Evolutionary conservation across 208 protist species (phyloP).

Genomic region (Vickermania spadyakhi): DNA sequence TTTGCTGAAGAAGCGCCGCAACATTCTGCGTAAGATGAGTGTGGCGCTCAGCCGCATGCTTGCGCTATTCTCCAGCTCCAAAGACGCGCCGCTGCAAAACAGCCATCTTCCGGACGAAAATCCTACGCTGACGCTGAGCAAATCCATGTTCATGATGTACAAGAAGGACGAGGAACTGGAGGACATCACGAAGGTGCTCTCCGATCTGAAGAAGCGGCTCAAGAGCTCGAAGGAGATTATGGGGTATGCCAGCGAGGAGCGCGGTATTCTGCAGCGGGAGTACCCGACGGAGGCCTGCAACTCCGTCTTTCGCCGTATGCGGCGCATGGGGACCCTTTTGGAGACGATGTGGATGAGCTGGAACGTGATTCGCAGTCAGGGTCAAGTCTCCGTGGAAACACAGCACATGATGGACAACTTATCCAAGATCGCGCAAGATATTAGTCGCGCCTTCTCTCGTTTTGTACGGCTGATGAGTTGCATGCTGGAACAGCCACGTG

Average conservation of each 20-base stretch:
- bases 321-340: slow-evolving; percentile 69
- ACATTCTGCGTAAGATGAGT: slow-evolving; percentile 58
- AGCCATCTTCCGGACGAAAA: not conserved
- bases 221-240: slow-evolving; percentile 66
- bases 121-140: slow-evolving; percentile 21
- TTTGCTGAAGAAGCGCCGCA: slow-evolving; percentile 64
- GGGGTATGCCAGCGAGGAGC: slow-evolving; percentile 69
- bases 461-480: slow-evolving; percentile 62
- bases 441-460: slow-evolving; percentile 40
- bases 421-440: slow-evolving; percentile 51
- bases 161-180: slow-evolving; percentile 33
- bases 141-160: slow-evolving; percentile 34
- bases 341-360: slow-evolving; percentile 81
- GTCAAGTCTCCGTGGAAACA: slow-evolving; percentile 28
- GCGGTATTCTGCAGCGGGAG: slow-evolving; percentile 45
- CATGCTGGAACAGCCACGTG: slow-evolving; percentile 45
- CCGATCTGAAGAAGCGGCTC: slow-evolving; percentile 42
- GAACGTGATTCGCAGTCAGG: slow-evolving; percentile 69
- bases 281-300: slow-evolving; percentile 74
- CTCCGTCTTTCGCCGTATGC: slow-evolving; percentile 48
- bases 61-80: slow-evolving; percentile 43
- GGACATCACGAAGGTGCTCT: slow-evolving; percentile 31
- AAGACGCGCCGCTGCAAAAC: slow-evolving; percentile 4
- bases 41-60: slow-evolving; percentile 37
- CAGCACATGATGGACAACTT: slow-evolving; percentile 49